Evolutionary conservation across 208 protist species (phyloP), one percentile per base, ranked within the genome.

Genomic region (Wallacemonas sp.): DNA sequence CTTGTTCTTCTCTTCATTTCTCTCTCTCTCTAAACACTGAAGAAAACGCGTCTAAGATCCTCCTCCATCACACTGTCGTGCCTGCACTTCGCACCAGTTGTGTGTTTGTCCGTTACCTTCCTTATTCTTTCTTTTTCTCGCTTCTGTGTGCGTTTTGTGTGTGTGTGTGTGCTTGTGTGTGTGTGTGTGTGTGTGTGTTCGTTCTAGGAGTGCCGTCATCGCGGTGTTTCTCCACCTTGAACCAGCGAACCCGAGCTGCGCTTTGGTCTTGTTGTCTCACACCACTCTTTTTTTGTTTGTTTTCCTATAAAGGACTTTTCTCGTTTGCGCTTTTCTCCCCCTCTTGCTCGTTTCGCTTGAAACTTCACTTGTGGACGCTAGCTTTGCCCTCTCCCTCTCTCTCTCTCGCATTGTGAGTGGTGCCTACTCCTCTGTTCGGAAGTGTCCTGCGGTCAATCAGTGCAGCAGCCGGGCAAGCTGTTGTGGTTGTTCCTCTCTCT

Each of bases 261-360:
- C 22, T 9, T 26, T 10, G 26, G 0, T 12, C 33, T 54, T 26
- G 12, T 33, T n/a, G n/a, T n/a, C n/a, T n/a, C n/a, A n/a, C n/a
- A n/a, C n/a, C 33, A 34, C n/a, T 54, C n/a, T 33, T 8, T 48
- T 15, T 48, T 48, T 29, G 46, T 54, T 54, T 54, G 10, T 54
- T 29, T n/a, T 54, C 21, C 33, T 8, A 54, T 34, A 9, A 12
- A n/a, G 4, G 24, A 54, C 41, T 5, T 50, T 50, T 50, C 44
- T 22, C 19, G n/a, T 50, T 9, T 50, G 44, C 1, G 44, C 10
- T 50, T 50, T 50, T 50, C 9, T 22, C 19, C 44, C 19, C 22
- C 19, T 50, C 44, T 50, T 19, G 10, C 19, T 50, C 44, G 12
- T 50, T 50, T 22, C 19, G 19, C 19, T 22, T 22, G n/a, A n/a